These are phyloP conservation scores for Rhizopogon sp. DNA, from an alignment of 768 basidiomycete genomes.

Conservation along the genomic window DNA sequence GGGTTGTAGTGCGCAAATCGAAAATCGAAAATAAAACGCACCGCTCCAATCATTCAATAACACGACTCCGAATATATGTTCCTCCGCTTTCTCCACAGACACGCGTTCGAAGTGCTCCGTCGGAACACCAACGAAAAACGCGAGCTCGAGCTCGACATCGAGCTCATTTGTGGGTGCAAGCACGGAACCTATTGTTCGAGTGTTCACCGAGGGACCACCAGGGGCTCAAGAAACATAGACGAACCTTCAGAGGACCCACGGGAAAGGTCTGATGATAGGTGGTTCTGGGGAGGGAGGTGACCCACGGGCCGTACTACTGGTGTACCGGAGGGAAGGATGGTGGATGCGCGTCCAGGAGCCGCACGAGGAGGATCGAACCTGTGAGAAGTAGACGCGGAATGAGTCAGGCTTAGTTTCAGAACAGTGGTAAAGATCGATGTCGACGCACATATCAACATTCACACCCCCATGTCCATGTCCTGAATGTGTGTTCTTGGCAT, in stretches of 20 bases:
- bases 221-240: not conserved
- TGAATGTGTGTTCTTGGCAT: conserved; percentile 3
- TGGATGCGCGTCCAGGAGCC: not conserved
- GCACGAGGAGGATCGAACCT: conserved; percentile 4
- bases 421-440: not conserved
- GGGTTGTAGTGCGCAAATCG: too few species aligned
- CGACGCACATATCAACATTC: not conserved
- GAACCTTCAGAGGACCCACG: not conserved
- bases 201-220: not conserved
- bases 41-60: conserved; percentile 1
- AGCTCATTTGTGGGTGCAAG: conserved; percentile 1
- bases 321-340: not conserved
- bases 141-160: conserved; percentile 1
- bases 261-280: not conserved
- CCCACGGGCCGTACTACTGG: conserved; percentile 1
- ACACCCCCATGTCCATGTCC: not conserved
- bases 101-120: not conserved
- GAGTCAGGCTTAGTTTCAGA: not conserved
- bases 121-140: conserved; percentile 1
- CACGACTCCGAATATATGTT: conserved; percentile 3
- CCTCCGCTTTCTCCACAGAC: not conserved
- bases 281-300: not conserved
- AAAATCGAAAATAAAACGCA: not conserved
- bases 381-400: not conserved
- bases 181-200: not conserved